These are phyloP conservation scores for Aspergillus latus DNA, from an alignment of 2,329 filamentous ascomycete genomes.

Conservation along the genomic window DNA sequence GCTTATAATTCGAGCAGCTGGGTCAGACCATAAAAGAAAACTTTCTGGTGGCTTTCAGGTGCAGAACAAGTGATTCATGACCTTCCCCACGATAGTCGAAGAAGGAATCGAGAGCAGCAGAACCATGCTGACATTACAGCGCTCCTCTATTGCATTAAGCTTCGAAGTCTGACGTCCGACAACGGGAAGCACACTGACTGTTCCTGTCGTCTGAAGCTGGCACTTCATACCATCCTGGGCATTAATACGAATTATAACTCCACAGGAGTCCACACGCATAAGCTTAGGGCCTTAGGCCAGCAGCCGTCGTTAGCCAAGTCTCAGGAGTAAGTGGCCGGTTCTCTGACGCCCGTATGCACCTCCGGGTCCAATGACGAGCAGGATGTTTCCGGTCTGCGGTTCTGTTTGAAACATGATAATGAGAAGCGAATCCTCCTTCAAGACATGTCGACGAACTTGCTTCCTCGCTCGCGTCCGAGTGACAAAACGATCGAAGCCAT, in stretches of 20 bases:
- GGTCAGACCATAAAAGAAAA: too few relatives aligned
- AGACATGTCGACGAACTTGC: not conserved
- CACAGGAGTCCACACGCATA: constrained; percentile 7
- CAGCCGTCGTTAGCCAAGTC: not conserved
- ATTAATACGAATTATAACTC: constrained; percentile 8
- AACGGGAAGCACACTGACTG: not conserved
- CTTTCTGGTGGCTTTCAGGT: too few relatives aligned
- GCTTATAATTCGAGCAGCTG: too few relatives aligned
- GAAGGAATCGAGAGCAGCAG: not conserved
- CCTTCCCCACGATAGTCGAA: too few relatives aligned
- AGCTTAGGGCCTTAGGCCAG: constrained; percentile 10
- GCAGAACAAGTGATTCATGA: too few relatives aligned
- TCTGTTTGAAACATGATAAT: not conserved
- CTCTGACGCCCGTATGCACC: not conserved
- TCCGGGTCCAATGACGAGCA: not conserved
- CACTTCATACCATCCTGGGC: not conserved
- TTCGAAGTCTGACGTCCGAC: not conserved
- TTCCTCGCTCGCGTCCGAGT: not conserved
- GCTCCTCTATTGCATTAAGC: too few relatives aligned
- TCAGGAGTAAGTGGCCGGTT: not conserved
- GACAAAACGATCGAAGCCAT: not conserved
- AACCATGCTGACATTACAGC: not conserved
- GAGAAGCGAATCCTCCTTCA: not conserved
- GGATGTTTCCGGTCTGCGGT: not conserved
- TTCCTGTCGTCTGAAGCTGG: not conserved